Base-by-base conservation (phyloP, 2,329 filamentous ascomycete genomes). In the Diaporthe sp. region DNA sequence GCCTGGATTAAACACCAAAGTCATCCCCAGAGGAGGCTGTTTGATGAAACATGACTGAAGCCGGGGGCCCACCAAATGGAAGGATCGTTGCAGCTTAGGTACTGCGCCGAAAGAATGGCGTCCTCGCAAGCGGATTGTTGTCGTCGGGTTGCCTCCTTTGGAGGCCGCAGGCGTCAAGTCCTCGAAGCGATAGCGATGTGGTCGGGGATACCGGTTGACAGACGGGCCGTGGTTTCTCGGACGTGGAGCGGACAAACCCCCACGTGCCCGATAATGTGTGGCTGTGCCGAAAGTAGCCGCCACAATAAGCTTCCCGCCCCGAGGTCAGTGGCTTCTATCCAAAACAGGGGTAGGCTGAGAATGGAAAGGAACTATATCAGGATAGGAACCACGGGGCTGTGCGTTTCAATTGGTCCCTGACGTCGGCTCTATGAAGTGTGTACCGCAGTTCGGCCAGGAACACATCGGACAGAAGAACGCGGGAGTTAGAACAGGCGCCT, bases 371-470 rank as follows among this genome's bases (percentile, higher is more conserved):
- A 53, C 47, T 39, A 66, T 39, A 35, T 19, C 30, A 51, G 61
- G 30, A 68, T 32, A 53, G 47, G 47, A 68, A 68, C 63, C 22
- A 27, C 30, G 32, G 32, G 63, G 47, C 63, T 68, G 63, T 68
- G 63, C 47, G 63, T 68, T 68, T 68, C 63, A 37, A 68, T 68
- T 68, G 63, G 63, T n/a, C 12, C 63, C 44, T 68, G 63, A 8
- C 32, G 35, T 35, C 47, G 63, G 63, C 63, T 37, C 63, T 68
- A 19, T 68, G 63, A 68, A 68, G 63, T 53, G 37, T 27, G 63
- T n/a, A 27, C 63, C 47, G 63, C 47, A 50, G 44, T 17, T 50
- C 6, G 42, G 13, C 30, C 44, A 37, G 30, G 15, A 30, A 27
- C 4, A 35, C 22, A 50, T 35, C 13, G 5, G 30, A 35, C 19